Conservation (phyloP, 352 stramenopile species). For the Phytophthora fragariae region DNA sequence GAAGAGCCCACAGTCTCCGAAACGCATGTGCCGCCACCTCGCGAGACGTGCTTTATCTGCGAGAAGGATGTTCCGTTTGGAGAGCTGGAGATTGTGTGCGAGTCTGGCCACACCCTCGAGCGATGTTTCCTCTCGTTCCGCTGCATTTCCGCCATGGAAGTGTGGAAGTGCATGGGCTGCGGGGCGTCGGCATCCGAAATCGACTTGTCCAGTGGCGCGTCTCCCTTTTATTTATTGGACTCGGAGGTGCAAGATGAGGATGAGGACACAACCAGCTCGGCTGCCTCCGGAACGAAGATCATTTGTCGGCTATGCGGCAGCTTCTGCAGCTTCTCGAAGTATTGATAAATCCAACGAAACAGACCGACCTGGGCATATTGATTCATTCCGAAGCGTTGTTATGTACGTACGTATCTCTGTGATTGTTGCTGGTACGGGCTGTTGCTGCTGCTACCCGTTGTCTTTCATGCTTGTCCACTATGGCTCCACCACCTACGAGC, state of each 20-base stretch:
- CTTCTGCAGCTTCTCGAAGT: conserved; percentile 81
- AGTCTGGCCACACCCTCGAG: conserved; percentile 69
- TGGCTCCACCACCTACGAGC: conserved; percentile 20
- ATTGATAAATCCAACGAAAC: conserved; percentile 32
- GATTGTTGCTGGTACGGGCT: not conserved
- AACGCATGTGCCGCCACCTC: conserved; percentile 44
- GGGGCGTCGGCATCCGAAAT: conserved; percentile 68
- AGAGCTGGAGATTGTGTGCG: conserved; percentile 69
- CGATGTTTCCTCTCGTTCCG: conserved; percentile 83
- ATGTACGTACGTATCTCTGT: not conserved
- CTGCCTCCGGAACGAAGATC: conserved; percentile 44
- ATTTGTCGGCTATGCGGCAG: conserved; percentile 78
- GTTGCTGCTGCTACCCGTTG: not conserved
- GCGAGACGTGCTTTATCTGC: conserved; percentile 78
- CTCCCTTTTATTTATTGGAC: conserved; percentile 78
- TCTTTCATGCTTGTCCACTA: not conserved
- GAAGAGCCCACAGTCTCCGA: not conserved
- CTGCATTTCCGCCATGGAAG: conserved; percentile 67
- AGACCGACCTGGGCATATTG: not conserved
- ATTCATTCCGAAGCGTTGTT: conserved; percentile 1
- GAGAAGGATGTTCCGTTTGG: conserved; percentile 65
- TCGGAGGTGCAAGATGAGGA: conserved; percentile 32
- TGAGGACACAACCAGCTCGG: not conserved
- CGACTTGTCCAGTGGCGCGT: conserved; percentile 42
- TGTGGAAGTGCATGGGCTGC: conserved; percentile 88